Percentiles rank a stretch among this genome's conserved stretches.
Conservation (phyloP, 106 monocot genomes). For the Dendrobium nobile region DNA sequence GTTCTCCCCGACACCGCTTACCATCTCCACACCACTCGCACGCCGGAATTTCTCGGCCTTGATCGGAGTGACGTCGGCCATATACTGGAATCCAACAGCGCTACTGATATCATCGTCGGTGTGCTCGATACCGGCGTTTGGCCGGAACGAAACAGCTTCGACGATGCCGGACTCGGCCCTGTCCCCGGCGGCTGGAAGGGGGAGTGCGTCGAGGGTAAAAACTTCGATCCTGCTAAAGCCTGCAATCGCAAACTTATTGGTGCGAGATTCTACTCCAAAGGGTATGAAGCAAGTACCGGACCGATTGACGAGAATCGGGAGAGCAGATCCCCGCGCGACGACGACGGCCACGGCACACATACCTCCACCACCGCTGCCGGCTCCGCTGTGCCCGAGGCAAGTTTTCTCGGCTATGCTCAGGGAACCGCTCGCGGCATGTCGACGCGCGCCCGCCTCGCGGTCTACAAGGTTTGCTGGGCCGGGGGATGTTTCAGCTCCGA, state of each 20-base stretch:
- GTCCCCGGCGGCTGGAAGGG: conserved; percentile 77
- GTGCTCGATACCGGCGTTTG: conserved; percentile 96
- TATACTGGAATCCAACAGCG: conserved; percentile 29
- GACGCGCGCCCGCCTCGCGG: conserved; percentile 58
- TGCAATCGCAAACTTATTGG: conserved; percentile 92
- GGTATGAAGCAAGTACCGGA: conserved; percentile 81
- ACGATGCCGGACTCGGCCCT: conserved; percentile 72
- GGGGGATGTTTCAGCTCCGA: conserved; percentile 98
- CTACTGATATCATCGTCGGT: conserved; percentile 63
- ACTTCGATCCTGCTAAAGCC: conserved; percentile 43
- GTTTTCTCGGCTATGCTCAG: conserved; percentile 67
- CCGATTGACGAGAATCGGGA: conserved; percentile 59
- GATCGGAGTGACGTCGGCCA: conserved; percentile 12
- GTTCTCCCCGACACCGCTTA: conserved; percentile 69
- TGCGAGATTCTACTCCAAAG: conserved; percentile 65
- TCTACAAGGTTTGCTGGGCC: conserved; percentile 94
- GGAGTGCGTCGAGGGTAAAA: conserved; percentile 45
- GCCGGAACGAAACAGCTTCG: conserved; percentile 73
- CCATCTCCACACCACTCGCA: conserved; percentile 86
- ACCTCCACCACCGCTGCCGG: conserved; percentile 85
- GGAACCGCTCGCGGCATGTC: conserved; percentile 94
- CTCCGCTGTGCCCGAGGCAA: conserved; percentile 42
- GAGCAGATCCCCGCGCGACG: conserved; percentile 70
- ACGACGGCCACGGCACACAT: conserved; percentile 89
- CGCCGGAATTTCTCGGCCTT: conserved; percentile 86